These are phyloP conservation scores for Metarhizium guizhouense DNA, from an alignment of 2,329 filamentous ascomycete species.

Conservation along the genomic window DNA sequence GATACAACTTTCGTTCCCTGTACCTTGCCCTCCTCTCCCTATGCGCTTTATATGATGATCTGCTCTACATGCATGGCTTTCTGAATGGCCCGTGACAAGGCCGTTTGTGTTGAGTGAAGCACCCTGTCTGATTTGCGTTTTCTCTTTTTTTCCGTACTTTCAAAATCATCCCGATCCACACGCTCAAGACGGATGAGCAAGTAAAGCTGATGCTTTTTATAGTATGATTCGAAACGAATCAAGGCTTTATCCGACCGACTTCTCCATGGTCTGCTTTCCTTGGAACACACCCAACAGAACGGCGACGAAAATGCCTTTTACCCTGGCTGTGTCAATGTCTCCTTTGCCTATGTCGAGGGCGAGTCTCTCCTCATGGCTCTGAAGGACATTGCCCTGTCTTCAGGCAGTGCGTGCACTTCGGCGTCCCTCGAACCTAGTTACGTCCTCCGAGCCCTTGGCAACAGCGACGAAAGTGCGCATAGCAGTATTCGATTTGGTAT, in stretches of 20 bases:
- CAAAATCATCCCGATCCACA: not conserved
- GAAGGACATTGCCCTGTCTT: conserved; percentile 95
- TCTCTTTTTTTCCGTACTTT: not conserved
- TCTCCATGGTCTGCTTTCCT: conserved; percentile 68
- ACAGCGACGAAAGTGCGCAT: conserved; percentile 94
- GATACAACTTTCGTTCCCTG: not conserved
- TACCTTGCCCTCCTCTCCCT: conserved; percentile 5
- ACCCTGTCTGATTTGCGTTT: conserved; percentile 49
- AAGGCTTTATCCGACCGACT: conserved; percentile 75
- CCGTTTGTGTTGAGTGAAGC: conserved; percentile 53
- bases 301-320: conserved; percentile 79
- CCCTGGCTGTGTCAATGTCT: conserved; percentile 95
- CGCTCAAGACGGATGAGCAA: not conserved
- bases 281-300: conserved; percentile 91
- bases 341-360: conserved; percentile 96
- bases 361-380: conserved; percentile 97
- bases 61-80: conserved; percentile 84
- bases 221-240: conserved; percentile 92
- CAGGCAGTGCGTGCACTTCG: conserved; percentile 93
- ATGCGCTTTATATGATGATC: conserved; percentile 56
- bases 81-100: conserved; percentile 63
- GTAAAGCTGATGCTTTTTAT: conserved; percentile 14
- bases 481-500: conserved; percentile 98
- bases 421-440: conserved; percentile 95
- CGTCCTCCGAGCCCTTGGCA: conserved; percentile 86